Evolutionary conservation across 805 yeast genomes (phyloP), one percentile per base, ranked within the genome.

Genomic region (Suhomyces emberorum): DNA sequence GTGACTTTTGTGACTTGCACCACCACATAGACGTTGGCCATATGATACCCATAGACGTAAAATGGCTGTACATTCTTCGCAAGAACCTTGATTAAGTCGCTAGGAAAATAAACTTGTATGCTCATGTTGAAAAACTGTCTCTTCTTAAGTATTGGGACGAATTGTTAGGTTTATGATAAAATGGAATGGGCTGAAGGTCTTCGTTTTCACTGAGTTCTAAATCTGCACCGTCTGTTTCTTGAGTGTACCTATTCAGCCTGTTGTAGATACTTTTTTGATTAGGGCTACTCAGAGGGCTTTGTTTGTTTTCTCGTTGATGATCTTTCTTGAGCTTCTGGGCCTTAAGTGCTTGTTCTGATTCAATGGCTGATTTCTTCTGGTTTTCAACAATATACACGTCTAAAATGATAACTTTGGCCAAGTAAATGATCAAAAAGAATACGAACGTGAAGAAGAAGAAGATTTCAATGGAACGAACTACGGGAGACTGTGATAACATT

Each of bases 111-210:
- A 14, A 68, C 43, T 31, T 61, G 60, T 28, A 38, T 43, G 29
- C 38, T 53, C 52, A 56, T 57, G 46, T 49, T 22, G 62, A 46
- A 32, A 65, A 59, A 37, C 72, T 67, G 44, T 68, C 73, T 35
- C 73, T 44, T 34, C 73, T 44, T 17, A 67, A 46, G 39, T 63
- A 65, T 44, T 64, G 72, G 2, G 70, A 63, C 45, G 72, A 66
- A 44, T 61, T 66, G 49, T 68, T 67, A 34, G 65, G 51, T 37
- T 56, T 48, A 32, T 51, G 41, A 48, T 55, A 55, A 37, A 55
- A 54, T 9, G 31, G 26, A 21, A 29, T 28, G 15, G 39, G 32
- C 5, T 10, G 32, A 21, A 23, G 15, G 30, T 15, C 30, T 30
- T 25, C 40, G n/a, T 32, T 17, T 20, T 18, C 28, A 14, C 33